Evolutionary conservation across 2,329 filamentous ascomycete genomes (phyloP), one percentile per base, ranked within the genome.

Genomic region (Zasmidium citrigriseum): DNA sequence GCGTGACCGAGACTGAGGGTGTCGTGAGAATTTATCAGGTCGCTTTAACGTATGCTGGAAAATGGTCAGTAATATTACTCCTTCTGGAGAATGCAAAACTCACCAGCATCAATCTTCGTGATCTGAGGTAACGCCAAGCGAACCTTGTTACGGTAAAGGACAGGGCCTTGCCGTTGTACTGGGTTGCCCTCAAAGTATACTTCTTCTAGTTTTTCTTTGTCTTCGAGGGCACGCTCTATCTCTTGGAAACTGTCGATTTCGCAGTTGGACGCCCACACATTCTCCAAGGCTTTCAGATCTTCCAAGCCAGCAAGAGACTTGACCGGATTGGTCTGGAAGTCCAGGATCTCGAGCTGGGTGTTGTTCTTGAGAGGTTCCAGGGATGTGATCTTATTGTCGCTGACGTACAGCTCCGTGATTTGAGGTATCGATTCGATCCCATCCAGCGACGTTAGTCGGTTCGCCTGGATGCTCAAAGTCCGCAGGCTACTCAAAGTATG

Each of bases 101-200:
- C 82, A 97, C 93, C 96, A 59, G 95, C 95, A 84, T 99, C 95
- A 73, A 99, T 97, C 80, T 99, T 93, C 72, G 85, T 85, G 53
- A 99, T 80, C 74, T 95, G 89, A 57, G 95, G 95, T 75, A 99
- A 76, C 29, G 92, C 89, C 73, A 99, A 77, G 59, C 89, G 84
- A 46, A 99, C 86, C 78, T 99, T 99, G 77, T 97, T 98, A 70
- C 95, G 82, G 76, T 99, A 99, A 61, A 97, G 77, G 1, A 90
- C 90, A n/a, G 90, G 89, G 3, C 84, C 86, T 55, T 83, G 83
- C 60, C 86, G 81, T 77, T 99, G 95, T 67, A 99, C 75, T 23
- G 93, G 93, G 69, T 96, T 97, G 1, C 92, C 93, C 73, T 99
- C 95, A 65, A 99, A 96, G 73, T 99, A 99, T 11, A 99, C 93